Percentiles rank a stretch among this genome's conserved stretches.
phyloP scores from a whole-genome alignment of 1,284 basidiomycete genomes.

The Naganishia sp. region DNA sequence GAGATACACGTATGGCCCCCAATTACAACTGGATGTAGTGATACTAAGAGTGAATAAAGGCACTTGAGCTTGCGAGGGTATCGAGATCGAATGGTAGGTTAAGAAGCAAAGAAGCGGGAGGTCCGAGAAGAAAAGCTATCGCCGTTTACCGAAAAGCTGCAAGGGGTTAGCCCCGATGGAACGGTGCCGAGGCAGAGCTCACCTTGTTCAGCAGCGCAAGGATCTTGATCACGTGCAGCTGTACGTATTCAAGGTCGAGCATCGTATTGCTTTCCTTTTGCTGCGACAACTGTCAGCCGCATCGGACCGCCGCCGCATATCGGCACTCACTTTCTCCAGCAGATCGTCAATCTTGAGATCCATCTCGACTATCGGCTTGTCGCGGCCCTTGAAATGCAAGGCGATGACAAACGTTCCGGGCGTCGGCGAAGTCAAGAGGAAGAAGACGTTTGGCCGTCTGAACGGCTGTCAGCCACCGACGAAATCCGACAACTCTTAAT shows the following conservation, averaged over 20 bases:
- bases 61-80: background rate
- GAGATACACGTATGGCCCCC: background rate
- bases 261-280: slow-evolving; percentile 98
- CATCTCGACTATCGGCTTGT: slow-evolving; percentile 99
- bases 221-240: slow-evolving; percentile 93
- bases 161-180: background rate
- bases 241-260: slow-evolving; percentile 95
- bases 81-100: slow-evolving; percentile 7
- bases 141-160: slow-evolving; percentile 7
- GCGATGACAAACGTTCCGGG: slow-evolving; percentile 99
- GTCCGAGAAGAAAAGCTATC: background rate
- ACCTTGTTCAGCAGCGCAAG: slow-evolving; percentile 88
- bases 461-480: too few relatives aligned
- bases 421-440: slow-evolving; percentile 95
- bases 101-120: background rate
- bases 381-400: slow-evolving; percentile 96
- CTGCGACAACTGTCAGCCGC: slow-evolving; percentile 54
- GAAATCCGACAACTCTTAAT: too few relatives aligned
- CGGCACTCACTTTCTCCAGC: slow-evolving; percentile 75
- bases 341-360: slow-evolving; percentile 99
- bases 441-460: slow-evolving; percentile 95
- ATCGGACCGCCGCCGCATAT: background rate
- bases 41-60: background rate
- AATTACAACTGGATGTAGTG: background rate
- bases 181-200: slow-evolving; percentile 52